Evolutionary conservation across 1,139 yeast species (phyloP), one percentile per base, ranked within the genome.

Genomic region (Pichia kudriavzevii): DNA sequence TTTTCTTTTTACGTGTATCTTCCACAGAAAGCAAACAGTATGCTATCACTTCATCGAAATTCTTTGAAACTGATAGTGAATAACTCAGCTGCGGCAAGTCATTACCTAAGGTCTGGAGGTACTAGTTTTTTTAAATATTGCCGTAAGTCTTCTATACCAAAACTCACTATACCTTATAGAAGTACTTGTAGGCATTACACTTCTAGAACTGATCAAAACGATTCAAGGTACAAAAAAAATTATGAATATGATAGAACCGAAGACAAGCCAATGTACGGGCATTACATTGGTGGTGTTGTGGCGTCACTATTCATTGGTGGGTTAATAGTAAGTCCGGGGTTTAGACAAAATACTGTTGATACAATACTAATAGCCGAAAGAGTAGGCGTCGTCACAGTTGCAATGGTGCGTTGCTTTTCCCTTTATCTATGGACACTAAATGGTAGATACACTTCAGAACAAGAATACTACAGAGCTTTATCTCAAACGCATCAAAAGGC

Each of bases 401-500:
- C 91, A 4, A 75, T 84, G 3, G 43, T 66, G 11, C 61, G 74
- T 42, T 81, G 91, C 53, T 75, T 81, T 49, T 63, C 65, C 35
- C 60, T 77, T 26, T 91, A 91, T 58, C 67, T 79, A 40, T 66
- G 64, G 33, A 67, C 75, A 0, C 62, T 88, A 27, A 66, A 63
- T 14, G 59, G 22, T 2, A 38, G 52, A 9, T 63, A 67, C 8
- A 79, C 64, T 2, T 49, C 64, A 7, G 66, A 63, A 1, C 71
- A 69, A n/a, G 79, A 69, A 7, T 67, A 79, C 31, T 52, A 59
- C 2, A 48, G 54, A 8, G 91, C 79, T 0, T 58, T 88, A 33
- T 60, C 71, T 7, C 60, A 66, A 31, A 75, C 84, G 37, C 98
- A 91, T 56, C 58, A 66, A 42, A 64, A 65, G 38, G 91, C 95